A percentile compares a stretch with the other conserved stretches of the same genome.
Evolutionary conservation across 2,329 filamentous ascomycete genomes (phyloP).

Genomic region (Blumeria hordei): DNA sequence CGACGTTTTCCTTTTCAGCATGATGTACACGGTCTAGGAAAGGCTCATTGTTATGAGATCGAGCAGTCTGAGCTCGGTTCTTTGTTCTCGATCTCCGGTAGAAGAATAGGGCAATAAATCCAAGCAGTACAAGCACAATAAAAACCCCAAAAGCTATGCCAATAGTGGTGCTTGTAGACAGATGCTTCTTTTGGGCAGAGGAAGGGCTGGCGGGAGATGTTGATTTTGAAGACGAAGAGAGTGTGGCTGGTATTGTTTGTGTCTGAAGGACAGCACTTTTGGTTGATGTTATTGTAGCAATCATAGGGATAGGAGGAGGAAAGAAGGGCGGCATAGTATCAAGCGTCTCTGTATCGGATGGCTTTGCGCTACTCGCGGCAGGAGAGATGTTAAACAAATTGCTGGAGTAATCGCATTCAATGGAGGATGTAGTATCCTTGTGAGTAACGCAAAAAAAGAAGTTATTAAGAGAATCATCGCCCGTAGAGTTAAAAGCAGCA

Average conservation of each 20-base stretch:
- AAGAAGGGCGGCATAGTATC: not conserved
- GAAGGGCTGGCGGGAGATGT: not conserved
- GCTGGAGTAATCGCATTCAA: conserved; percentile 1
- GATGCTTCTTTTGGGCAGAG: not conserved
- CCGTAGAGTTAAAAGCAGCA: not conserved
- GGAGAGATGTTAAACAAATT: conserved; percentile 1
- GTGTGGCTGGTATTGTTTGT: not conserved
- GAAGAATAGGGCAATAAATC: conserved; percentile 6
- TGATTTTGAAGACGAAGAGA: not conserved
- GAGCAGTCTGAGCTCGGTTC: conserved; percentile 4
- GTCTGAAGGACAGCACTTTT: not conserved
- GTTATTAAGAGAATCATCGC: not conserved
- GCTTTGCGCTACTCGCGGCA: not conserved
- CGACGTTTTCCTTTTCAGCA: conserved; percentile 7
- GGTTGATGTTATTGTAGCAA: not conserved
- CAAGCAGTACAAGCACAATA: conserved; percentile 5
- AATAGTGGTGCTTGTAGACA: conserved; percentile 7
- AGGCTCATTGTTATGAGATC: conserved; percentile 5
- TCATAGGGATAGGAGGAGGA: not conserved
- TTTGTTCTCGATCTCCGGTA: conserved; percentile 4
- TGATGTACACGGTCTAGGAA: conserved; percentile 5
- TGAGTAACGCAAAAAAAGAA: conserved; percentile 1
- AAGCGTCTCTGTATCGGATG: not conserved
- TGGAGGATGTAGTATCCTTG: not conserved
- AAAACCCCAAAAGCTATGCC: conserved; percentile 9